Percentiles rank a stretch among this genome's conserved stretches.
Conservation (phyloP, 495 filamentous ascomycete species). For the Cudoniella acicularis region DNA sequence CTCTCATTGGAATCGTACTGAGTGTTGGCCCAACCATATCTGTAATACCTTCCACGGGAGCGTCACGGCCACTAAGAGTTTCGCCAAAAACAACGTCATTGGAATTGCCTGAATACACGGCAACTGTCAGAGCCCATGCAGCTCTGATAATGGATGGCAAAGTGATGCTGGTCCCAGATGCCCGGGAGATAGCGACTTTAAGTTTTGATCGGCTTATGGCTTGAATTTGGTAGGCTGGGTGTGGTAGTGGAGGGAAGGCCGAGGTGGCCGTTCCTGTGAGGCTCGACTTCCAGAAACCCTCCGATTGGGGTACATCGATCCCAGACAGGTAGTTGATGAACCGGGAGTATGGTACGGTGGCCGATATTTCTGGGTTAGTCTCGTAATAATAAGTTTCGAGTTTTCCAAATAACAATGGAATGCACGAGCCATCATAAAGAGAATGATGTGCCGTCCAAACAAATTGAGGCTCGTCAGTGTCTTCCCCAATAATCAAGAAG, state of each 20-base stretch:
- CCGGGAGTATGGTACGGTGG: neutral
- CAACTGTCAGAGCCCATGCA: constrained; percentile 35
- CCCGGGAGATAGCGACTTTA: constrained; percentile 18
- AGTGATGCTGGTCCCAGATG: constrained; percentile 49
- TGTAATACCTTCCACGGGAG: neutral
- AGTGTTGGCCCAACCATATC: neutral
- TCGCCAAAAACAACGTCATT: constrained; percentile 43
- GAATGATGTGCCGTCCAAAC: neutral
- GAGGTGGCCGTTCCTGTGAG: neutral
- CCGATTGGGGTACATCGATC: neutral
- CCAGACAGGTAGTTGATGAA: neutral
- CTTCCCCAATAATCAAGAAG: neutral
- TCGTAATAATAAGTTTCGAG: neutral
- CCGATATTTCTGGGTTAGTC: neutral
- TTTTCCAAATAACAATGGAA: constrained; percentile 33
- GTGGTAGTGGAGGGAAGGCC: neutral
- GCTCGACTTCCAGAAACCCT: neutral
- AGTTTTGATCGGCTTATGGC: neutral
- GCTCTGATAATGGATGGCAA: constrained; percentile 36
- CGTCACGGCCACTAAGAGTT: neutral
- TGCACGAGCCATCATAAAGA: constrained; percentile 26
- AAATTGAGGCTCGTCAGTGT: neutral
- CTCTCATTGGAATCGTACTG: neutral
- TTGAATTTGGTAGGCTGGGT: neutral
- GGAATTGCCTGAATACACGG: constrained; percentile 27